phyloP scores from a whole-genome alignment of 768 basidiomycete species.

The Termitomyces sp. region DNA sequence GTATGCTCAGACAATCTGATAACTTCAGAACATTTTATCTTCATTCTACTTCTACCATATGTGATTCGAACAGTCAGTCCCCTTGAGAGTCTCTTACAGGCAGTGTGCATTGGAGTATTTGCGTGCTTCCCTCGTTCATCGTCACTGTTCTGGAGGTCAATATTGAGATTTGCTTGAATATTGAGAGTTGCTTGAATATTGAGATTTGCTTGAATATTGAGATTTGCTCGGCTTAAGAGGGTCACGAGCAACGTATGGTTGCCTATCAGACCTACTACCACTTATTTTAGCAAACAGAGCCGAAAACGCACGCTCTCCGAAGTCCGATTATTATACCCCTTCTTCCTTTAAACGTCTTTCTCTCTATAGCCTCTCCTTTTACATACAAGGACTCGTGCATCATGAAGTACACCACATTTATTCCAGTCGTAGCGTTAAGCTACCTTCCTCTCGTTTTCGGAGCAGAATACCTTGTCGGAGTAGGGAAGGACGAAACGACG shows the following conservation, averaged over 20 bases:
- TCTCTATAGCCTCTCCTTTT: not conserved
- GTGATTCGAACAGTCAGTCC: not conserved
- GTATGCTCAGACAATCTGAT: not conserved
- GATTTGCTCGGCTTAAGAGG: too few species aligned
- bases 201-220: too few species aligned
- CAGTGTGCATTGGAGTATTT: too few species aligned
- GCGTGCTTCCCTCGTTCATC: too few species aligned
- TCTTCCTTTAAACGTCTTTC: not conserved
- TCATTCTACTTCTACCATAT: not conserved
- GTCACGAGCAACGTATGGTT: too few species aligned
- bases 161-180: too few species aligned
- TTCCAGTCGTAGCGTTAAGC: constrained; percentile 8
- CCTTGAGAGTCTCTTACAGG: not conserved
- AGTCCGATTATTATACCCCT: not conserved
- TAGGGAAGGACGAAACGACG: constrained; percentile 35
- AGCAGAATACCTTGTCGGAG: constrained; percentile 28
- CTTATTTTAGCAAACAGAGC: not conserved
- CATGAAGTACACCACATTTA: constrained; percentile 11
- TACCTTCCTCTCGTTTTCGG: constrained; percentile 21
- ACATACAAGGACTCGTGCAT: not conserved
- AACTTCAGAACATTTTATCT: not conserved
- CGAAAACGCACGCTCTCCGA: not conserved
- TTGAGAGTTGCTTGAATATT: too few species aligned
- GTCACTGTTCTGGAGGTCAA: too few species aligned
- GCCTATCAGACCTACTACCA: too few species aligned